Evolutionary conservation across 345 rosid genomes (phyloP).

Genomic region (Brassica carinata): DNA sequence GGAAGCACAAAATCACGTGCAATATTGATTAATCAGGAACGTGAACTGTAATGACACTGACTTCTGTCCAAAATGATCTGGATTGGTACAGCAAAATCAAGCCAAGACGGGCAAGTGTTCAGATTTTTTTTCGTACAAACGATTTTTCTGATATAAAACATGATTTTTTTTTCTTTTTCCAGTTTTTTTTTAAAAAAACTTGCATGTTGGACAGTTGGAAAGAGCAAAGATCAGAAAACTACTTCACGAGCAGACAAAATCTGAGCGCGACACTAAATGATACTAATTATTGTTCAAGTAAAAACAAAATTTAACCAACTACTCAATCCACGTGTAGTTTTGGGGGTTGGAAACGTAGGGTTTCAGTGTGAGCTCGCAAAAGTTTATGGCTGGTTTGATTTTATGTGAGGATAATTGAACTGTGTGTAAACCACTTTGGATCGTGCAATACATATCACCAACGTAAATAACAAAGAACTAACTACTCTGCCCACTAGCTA

Average conservation of each 20-base stretch:
- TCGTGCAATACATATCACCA: not conserved
- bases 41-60: not conserved
- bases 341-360: not conserved
- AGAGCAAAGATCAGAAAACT: not conserved
- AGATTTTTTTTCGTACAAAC: not conserved
- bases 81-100: not conserved
- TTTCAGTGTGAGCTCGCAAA: not conserved
- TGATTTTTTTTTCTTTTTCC: too few species aligned
- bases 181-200: too few species aligned
- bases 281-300: not conserved
- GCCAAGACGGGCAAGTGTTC: not conserved
- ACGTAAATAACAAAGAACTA: not conserved
- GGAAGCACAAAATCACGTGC: not conserved
- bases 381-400: too few species aligned
- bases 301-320: not conserved
- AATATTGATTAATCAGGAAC: not conserved
- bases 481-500: not conserved
- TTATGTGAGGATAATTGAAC: not conserved
- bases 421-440: not conserved
- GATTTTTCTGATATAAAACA: not conserved
- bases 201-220: not conserved
- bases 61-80: not conserved
- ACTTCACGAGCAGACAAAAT: not conserved
- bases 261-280: not conserved
- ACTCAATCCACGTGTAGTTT: not conserved